Evolutionary conservation across 73 alveolate species (phyloP), one percentile per base, ranked within the genome.

Genomic region (Symbiodinium pilosum): DNA sequence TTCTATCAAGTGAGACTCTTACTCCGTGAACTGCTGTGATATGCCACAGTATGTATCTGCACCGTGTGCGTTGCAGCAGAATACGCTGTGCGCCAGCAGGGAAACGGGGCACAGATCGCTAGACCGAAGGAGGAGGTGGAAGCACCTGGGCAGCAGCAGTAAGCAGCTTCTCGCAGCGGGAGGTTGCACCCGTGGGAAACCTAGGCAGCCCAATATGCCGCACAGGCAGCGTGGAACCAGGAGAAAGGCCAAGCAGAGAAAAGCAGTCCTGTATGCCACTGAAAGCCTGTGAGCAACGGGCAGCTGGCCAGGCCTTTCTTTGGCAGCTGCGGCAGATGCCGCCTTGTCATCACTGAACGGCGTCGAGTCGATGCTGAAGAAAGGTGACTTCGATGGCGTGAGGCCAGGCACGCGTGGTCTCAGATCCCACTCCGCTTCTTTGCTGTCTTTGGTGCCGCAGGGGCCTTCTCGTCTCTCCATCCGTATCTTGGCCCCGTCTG

Each of bases 371-470:
- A 43, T 84, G 92, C 92, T 84, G 92, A 84, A 84, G 69, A 30
- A 56, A 28, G 92, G 92, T 30, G 92, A 84, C 73, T 84, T 84
- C 64, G 92, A 84, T 43, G 92, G 92, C 18, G 92, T 84, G 34
- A 84, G 92, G 92, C 56, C n/a, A n/a, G n/a, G n/a, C n/a, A n/a
- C n/a, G n/a, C n/a, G n/a, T n/a, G n/a, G n/a, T n/a, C n/a, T 14
- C 59, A 47, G 14, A 14, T 9, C 59, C 6, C 59, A 9, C 6
- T 47, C 6, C 21, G 59, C 59, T 14, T 64, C 39, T 64, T 64
- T 20, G 30, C 3, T 26, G 30, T 64, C 81, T 28, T n/a, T 64
- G 38, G 32, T n/a, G 34, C 81, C 16, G 20, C 59, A 64, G 81
- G 81, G 34, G 30, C 81, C 81, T 64, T 20, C 81, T 64, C 81